Percentiles rank a stretch among this genome's conserved stretches.
Evolutionary conservation across 345 rosid genomes (phyloP).

Genomic region (Cardamine chenopodiifolia): DNA sequence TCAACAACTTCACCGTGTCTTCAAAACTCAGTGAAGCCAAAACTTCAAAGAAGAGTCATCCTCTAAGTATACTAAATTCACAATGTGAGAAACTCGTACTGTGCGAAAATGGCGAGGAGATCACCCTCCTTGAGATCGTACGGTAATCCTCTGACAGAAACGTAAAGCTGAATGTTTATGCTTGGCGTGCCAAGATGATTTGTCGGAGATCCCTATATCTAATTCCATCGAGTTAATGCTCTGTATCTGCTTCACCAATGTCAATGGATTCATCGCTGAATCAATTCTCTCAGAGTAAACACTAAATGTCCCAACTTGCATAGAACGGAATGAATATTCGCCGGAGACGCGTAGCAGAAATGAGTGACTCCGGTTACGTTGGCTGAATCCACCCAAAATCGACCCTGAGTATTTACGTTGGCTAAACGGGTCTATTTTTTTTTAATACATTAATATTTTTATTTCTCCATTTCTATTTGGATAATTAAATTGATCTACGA

Average conservation of each 20-base stretch:
- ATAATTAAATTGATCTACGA: too few species aligned
- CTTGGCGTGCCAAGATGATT: conserved; percentile 85
- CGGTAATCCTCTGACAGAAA: conserved; percentile 1
- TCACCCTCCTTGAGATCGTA: too few species aligned
- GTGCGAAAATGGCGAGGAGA: too few species aligned
- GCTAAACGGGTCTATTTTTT: too few species aligned
- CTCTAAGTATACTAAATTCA: too few species aligned
- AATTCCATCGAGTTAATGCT: conserved; percentile 67
- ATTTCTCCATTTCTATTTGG: too few species aligned
- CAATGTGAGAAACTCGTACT: too few species aligned
- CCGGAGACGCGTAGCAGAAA: conserved; percentile 3
- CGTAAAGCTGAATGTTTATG: conserved; percentile 75
- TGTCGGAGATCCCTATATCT: conserved; percentile 50
- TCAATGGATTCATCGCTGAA: conserved; percentile 63
- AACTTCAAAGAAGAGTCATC: too few species aligned
- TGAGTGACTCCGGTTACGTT: background rate
- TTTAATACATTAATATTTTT: too few species aligned
- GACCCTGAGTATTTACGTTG: too few species aligned
- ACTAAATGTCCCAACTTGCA: background rate
- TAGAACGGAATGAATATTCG: background rate
- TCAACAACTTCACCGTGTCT: conserved; percentile 82
- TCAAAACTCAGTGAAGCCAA: conserved; percentile 5
- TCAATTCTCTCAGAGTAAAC: background rate
- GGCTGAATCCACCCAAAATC: background rate
- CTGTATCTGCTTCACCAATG: conserved; percentile 74